Percentiles rank a stretch among this genome's conserved stretches.
Conservation (phyloP, 805 yeast genomes). For the Suhomyces emberorum region DNA sequence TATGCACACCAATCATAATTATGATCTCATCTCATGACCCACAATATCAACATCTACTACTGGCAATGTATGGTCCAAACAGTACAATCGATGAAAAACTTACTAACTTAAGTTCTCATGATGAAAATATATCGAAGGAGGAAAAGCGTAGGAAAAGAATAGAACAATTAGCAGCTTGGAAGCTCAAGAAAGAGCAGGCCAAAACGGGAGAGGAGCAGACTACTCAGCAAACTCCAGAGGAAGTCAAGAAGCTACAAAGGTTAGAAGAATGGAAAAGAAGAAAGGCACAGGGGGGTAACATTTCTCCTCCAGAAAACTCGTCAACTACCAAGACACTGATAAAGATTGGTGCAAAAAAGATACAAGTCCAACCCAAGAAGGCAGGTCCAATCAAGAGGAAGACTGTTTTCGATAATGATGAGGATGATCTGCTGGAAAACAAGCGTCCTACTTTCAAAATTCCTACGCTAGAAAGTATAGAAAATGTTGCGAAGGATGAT, state of each 20-base stretch:
- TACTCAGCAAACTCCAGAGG: slow-evolving; percentile 6
- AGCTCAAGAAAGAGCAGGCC: slow-evolving; percentile 46
- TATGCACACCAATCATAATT: too few species aligned
- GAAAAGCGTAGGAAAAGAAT: slow-evolving; percentile 43
- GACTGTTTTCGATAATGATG: slow-evolving; percentile 22
- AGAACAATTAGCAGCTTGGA: slow-evolving; percentile 60
- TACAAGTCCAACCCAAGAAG: not conserved
- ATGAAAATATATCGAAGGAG: slow-evolving; percentile 18
- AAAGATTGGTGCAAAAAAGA: not conserved
- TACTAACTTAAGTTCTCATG: slow-evolving; percentile 10
- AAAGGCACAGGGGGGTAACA: slow-evolving; percentile 12
- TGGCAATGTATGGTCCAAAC: not conserved
- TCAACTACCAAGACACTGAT: not conserved
- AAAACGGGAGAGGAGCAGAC: slow-evolving; percentile 12
- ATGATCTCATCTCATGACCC: not conserved
- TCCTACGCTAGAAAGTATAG: slow-evolving; percentile 13
- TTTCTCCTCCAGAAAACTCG: not conserved
- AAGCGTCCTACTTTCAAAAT: slow-evolving; percentile 17
- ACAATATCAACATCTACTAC: not conserved
- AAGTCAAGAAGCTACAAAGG: slow-evolving; percentile 33
- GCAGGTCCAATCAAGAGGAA: not conserved
- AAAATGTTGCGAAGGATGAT: slow-evolving; percentile 8
- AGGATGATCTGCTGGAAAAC: slow-evolving; percentile 21
- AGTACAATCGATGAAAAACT: slow-evolving; percentile 7
- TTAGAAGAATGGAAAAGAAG: slow-evolving; percentile 54